Evolutionary conservation across 2,329 filamentous ascomycete species (phyloP), one percentile per base, ranked within the genome.

Genomic region (Cladosporium sp.): DNA sequence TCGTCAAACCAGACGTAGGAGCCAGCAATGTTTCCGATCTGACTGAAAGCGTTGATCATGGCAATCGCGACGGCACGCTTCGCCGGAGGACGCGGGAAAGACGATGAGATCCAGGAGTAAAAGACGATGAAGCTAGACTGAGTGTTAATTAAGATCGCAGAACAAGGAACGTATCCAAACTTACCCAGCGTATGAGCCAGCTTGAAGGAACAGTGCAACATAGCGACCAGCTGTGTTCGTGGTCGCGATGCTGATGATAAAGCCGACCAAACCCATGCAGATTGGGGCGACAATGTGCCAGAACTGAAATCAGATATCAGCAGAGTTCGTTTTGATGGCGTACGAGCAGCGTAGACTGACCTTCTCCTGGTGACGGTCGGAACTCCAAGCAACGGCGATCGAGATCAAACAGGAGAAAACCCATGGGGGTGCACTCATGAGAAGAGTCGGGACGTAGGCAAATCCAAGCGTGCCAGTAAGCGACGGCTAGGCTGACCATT

Each of bases 21-120:
- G 1, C 82, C 82, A 0, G 80, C 80, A 15, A 51, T 51, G 20
- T 39, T 43, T 12, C 40, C 48, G 15, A 24, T 22, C 12, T 91
- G 89, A 15, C 78, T 80, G 8, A 88, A 75, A 2, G 84, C 83
- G 62, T 92, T 92, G 68, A 91, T 88, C 54, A 85, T 83, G 1
- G 86, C 88, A 4, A 92, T 66, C 0, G 85, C 86, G 0, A 85
- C 81, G 2, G 83, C 83, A 53, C 86, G 79, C 71, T 91, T 91
- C 2, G 86, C 83, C 0, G 86, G 85, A 3, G 88, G 88, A 4
- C 87, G 80, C 0, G 87, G 86, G 45, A 92, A 76, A 1, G 83
- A 85, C 63, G 86, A 88, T 41, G 79, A 82, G 56, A 91, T 89
- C 88, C 88, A 93, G 2, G 83, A 85, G 61, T 83, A 89, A 42